Evolutionary conservation across 2,329 filamentous ascomycete genomes (phyloP), one percentile per base, ranked within the genome.

Genomic region (Colletotrichum plurivorum): DNA sequence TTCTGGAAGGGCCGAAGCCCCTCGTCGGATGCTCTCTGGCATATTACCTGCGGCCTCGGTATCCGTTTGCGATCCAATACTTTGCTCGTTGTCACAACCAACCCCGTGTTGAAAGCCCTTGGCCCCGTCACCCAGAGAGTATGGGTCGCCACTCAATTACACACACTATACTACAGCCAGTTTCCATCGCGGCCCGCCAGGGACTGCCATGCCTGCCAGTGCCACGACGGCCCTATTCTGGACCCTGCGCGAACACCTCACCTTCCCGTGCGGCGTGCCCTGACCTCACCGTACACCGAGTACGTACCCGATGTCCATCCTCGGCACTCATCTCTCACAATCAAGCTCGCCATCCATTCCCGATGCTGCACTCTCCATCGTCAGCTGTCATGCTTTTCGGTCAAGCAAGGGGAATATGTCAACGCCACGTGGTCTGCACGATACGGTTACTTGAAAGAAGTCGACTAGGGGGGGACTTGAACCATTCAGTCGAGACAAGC

Each of bases 151-250:
- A 66, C 60, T 67, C n/a, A 43, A 59, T 31, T 51, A 49, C 45
- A 36, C 31, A 36, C 31, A 10, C 31, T 10, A 4, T 10, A 8
- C 8, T 8, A 12, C 31, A 10, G 31, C 31, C 31, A 36, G 31
- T 36, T 22, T 27, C 20, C 57, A 59, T 59, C 61, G 25, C 31
- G 15, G 51, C 54, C 39, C 27, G 43, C 61, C n/a, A 59, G 41
- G 62, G 66, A 41, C 15, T 69, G 54, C 62, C 54, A 54, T 61
- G 18, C 36, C 25, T 31, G 22, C 36, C 43, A 56, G 66, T 55
- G 66, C 31, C 31, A 36, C 31, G 61, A 69, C 67, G 62, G 67
- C 55, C 62, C 67, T 66, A 69, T 66, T 66, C 43, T 66, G 62
- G 63, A 69, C 62, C 62, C 55, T 61, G 55, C 55, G 56, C 62